Evolutionary conservation across 1,284 basidiomycete species (phyloP).

Genomic region (Trametes versicolor): DNA sequence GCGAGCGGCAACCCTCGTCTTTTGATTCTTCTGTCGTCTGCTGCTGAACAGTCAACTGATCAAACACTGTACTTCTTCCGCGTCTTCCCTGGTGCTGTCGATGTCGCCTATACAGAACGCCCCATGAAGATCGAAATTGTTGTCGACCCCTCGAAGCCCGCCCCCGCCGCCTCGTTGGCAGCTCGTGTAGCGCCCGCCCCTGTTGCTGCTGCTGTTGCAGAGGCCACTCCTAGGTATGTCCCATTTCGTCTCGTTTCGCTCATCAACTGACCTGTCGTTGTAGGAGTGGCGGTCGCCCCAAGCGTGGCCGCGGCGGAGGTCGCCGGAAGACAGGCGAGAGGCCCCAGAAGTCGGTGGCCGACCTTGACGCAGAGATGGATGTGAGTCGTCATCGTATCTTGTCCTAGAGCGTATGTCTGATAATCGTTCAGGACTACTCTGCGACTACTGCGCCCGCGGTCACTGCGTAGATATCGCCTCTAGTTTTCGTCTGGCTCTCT

Average conservation of each 20-base stretch:
- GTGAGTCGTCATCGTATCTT: constrained; percentile 50
- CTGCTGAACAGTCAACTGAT: constrained; percentile 73
- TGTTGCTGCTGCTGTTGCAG: constrained; percentile 46
- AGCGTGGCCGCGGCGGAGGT: constrained; percentile 60
- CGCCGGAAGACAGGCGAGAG: constrained; percentile 75
- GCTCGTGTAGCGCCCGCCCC: constrained; percentile 74
- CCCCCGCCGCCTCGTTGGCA: constrained; percentile 67
- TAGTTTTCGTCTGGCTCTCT: constrained; percentile 2
- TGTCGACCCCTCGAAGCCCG: constrained; percentile 85
- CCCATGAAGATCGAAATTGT: constrained; percentile 99
- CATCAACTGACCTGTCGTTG: constrained; percentile 9
- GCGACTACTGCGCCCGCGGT: constrained; percentile 54
- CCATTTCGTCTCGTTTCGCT: constrained; percentile 14
- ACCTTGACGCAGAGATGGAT: constrained; percentile 88
- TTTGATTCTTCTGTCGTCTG: constrained; percentile 56
- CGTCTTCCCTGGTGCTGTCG: constrained; percentile 30
- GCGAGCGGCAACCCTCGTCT: constrained; percentile 42
- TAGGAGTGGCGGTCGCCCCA: constrained; percentile 53
- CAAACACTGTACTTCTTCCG: constrained; percentile 45
- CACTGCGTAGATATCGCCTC: constrained; percentile 19
- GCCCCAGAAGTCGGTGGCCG: constrained; percentile 73
- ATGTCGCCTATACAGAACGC: constrained; percentile 71
- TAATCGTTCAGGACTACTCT: constrained; percentile 68
- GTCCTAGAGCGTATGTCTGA: constrained; percentile 6
- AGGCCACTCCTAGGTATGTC: constrained; percentile 55